phyloP scores from a whole-genome alignment of 2,329 filamentous ascomycete species.

The Trichoderma koningii region DNA sequence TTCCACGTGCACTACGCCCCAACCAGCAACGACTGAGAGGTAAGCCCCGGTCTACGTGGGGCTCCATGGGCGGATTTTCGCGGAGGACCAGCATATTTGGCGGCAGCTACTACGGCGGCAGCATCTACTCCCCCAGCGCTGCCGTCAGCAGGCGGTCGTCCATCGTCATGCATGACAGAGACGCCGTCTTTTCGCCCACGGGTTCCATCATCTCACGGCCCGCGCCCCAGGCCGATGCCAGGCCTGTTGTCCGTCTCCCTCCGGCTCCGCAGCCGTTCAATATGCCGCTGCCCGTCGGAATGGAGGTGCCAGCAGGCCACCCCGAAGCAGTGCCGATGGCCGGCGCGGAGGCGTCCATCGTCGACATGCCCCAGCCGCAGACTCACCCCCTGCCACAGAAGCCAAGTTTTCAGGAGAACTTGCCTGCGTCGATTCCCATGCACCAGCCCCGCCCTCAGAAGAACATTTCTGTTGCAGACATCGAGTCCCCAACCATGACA shows the following conservation, averaged over 20 bases:
- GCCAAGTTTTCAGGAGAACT: conserved; percentile 59
- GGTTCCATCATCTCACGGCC: conserved; percentile 75
- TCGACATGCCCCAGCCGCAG: conserved; percentile 59
- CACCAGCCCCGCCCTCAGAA: conserved; percentile 96
- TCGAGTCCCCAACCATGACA: conserved; percentile 73
- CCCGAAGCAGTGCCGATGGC: conserved; percentile 28
- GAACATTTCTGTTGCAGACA: conserved; percentile 86
- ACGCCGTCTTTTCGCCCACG: conserved; percentile 77
- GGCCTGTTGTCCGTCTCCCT: conserved; percentile 82
- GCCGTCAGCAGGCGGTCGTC: conserved; percentile 89
- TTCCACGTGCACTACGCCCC: conserved; percentile 87
- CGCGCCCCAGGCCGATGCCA: conserved; percentile 61
- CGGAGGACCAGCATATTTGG: conserved; percentile 83
- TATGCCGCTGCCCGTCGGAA: conserved; percentile 34
- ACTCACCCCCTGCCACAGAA: conserved; percentile 61
- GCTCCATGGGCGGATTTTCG: conserved; percentile 66
- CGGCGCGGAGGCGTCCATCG: conserved; percentile 45
- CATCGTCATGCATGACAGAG: conserved; percentile 60
- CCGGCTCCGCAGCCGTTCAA: conserved; percentile 51
- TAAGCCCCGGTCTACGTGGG: conserved; percentile 72
- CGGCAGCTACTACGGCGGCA: conserved; percentile 70
- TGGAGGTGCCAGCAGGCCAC: conserved; percentile 29
- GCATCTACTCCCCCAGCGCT: conserved; percentile 81
- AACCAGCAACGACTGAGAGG: conserved; percentile 79
- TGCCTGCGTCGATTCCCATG: conserved; percentile 64